Percentiles rank a stretch among this genome's conserved stretches.
These are phyloP conservation scores for Pleoardoris graminearum DNA, from an alignment of 2,329 filamentous ascomycete species.

Conservation along the genomic window DNA sequence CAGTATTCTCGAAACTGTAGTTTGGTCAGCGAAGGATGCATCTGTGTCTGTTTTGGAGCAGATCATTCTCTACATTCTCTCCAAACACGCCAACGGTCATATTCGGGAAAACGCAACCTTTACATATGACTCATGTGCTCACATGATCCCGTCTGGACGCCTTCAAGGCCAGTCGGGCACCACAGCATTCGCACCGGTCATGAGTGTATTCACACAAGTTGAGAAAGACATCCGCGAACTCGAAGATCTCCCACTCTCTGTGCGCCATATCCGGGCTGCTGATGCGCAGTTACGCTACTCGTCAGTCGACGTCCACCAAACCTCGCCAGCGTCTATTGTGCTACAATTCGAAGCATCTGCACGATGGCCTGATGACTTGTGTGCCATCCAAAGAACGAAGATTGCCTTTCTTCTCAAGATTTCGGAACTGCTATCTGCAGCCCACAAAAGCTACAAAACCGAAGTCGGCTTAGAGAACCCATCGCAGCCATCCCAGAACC, in stretches of 20 bases:
- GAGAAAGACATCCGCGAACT: slow-evolving; percentile 77
- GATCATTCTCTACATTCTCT: slow-evolving; percentile 73
- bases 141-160: slow-evolving; percentile 47
- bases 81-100: slow-evolving; percentile 67
- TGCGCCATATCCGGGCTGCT: slow-evolving; percentile 76
- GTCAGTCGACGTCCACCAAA: slow-evolving; percentile 61
- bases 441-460: slow-evolving; percentile 63
- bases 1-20: slow-evolving; percentile 86
- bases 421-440: slow-evolving; percentile 68
- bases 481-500: slow-evolving; percentile 69
- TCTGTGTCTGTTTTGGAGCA: slow-evolving; percentile 73
- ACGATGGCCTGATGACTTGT: slow-evolving; percentile 90
- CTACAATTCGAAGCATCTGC: slow-evolving; percentile 92
- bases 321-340: slow-evolving; percentile 71
- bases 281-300: slow-evolving; percentile 75
- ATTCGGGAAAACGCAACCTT: slow-evolving; percentile 56
- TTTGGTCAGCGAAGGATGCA: slow-evolving; percentile 70
- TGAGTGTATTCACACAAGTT: slow-evolving; percentile 70
- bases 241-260: slow-evolving; percentile 82
- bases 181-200: slow-evolving; percentile 67
- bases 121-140: slow-evolving; percentile 51
- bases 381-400: slow-evolving; percentile 91
- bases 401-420: slow-evolving; percentile 81
- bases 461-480: slow-evolving; percentile 82
- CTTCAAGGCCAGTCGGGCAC: slow-evolving; percentile 44